phyloP scores from a whole-genome alignment of 495 filamentous ascomycete species.

The Aspergillus coremiiformis region DNA sequence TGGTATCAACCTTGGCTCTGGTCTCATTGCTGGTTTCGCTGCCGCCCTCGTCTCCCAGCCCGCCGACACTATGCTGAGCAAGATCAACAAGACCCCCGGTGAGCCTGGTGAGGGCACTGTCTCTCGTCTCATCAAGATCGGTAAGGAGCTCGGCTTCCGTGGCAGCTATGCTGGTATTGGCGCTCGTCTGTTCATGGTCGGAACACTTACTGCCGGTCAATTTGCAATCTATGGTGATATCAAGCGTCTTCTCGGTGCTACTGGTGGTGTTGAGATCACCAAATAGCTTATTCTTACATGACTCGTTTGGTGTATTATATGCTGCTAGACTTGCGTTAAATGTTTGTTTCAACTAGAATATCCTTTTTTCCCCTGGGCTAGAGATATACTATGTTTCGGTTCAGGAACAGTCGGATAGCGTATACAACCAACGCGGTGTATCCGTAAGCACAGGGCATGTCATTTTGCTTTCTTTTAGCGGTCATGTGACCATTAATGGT shows the following conservation, averaged over 20 bases:
- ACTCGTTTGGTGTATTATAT: slow-evolving; percentile 30
- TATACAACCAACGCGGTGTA: no score
- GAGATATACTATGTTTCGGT: no score
- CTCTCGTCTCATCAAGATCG: slow-evolving; percentile 90
- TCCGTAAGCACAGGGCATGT: no score
- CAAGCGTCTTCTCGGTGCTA: slow-evolving; percentile 52
- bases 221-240: slow-evolving; percentile 90
- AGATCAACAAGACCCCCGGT: slow-evolving; percentile 99
- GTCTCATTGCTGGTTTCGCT: slow-evolving; percentile 96
- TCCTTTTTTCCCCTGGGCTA: no score
- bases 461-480: no score
- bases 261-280: slow-evolving; percentile 72
- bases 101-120: slow-evolving; percentile 90
- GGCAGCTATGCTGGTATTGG: slow-evolving; percentile 90
- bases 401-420: no score
- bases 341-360: no score
- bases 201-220: slow-evolving; percentile 81
- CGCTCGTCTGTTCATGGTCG: slow-evolving; percentile 75
- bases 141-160: slow-evolving; percentile 81
- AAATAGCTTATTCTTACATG: slow-evolving; percentile 29
- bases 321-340: slow-evolving; percentile 24
- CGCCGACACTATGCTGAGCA: slow-evolving; percentile 97
- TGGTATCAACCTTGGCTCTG: slow-evolving; percentile 84
- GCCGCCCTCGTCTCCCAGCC: slow-evolving; percentile 95
- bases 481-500: no score